These are phyloP conservation scores for Actinomucor elegans DNA, from an alignment of 371 early-diverging fungal genomes.

Conservation along the genomic window DNA sequence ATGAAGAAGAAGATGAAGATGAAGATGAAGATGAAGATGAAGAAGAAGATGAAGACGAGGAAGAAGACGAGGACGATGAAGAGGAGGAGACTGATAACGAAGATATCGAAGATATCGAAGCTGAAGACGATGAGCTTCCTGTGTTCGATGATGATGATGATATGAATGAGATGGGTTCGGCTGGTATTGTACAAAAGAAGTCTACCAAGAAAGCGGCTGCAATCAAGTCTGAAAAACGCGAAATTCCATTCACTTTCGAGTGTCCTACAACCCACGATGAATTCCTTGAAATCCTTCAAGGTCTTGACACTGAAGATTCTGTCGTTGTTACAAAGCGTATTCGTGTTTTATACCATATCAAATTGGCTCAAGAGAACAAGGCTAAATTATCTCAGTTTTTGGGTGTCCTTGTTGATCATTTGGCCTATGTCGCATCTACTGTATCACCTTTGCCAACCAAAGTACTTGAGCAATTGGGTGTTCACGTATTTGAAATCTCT, in stretches of 20 bases:
- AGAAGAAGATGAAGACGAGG: conserved; percentile 53
- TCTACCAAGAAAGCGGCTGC: conserved; percentile 18
- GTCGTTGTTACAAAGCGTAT: conserved; percentile 75
- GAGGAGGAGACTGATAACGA: conserved; percentile 44
- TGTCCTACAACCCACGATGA: conserved; percentile 73
- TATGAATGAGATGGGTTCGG: conserved; percentile 45
- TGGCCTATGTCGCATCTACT: conserved; percentile 57
- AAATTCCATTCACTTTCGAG: conserved; percentile 82
- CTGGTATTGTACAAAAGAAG: conserved; percentile 40
- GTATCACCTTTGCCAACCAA: conserved; percentile 47
- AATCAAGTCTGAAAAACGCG: conserved; percentile 30
- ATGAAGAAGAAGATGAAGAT: conserved; percentile 36
- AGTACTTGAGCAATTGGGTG: conserved; percentile 53
- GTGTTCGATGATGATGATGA: conserved; percentile 47
- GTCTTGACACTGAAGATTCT: conserved; percentile 60
- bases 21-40: conserved; percentile 48
- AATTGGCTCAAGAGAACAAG: conserved; percentile 77
- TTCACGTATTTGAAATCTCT: conserved; percentile 57
- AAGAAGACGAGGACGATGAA: conserved; percentile 32
- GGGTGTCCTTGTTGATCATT: conserved; percentile 66
- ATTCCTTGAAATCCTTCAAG: conserved; percentile 55
- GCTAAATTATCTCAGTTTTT: conserved; percentile 62
- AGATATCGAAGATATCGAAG: conserved; percentile 46
- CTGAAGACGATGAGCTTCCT: conserved; percentile 26
- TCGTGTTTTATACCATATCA: conserved; percentile 78